Evolutionary conservation across 2,329 filamentous ascomycete genomes (phyloP).

Genomic region (Colletotrichum chrysophilum): DNA sequence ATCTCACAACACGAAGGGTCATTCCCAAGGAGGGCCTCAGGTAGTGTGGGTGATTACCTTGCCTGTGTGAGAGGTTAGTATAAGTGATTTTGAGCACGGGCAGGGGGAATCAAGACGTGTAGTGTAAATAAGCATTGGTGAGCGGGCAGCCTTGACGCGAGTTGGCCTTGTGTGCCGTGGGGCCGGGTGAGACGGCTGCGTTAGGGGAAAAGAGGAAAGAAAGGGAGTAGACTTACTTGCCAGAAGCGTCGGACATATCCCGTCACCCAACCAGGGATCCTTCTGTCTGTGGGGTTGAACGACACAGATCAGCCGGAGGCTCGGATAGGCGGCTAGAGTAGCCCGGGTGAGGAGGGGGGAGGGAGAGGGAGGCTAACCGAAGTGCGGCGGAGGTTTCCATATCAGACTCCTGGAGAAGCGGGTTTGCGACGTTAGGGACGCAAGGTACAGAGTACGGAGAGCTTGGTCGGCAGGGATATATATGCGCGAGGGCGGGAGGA

Average conservation of each 20-base stretch:
- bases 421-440: neutral
- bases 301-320: constrained; percentile 17
- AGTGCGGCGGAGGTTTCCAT: constrained; percentile 97
- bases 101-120: neutral
- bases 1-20: neutral
- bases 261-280: constrained; percentile 87
- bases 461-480: constrained; percentile 8
- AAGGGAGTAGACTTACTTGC: constrained; percentile 73
- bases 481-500: constrained; percentile 1
- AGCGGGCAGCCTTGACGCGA: neutral
- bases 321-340: constrained; percentile 4
- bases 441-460: neutral
- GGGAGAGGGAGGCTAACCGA: constrained; percentile 62
- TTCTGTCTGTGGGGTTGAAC: constrained; percentile 64
- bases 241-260: constrained; percentile 96
- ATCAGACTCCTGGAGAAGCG: constrained; percentile 74
- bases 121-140: constrained; percentile 17
- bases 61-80: constrained; percentile 31
- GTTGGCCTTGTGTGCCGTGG: neutral
- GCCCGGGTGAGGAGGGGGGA: neutral
- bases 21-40: neutral
- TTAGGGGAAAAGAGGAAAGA: neutral
- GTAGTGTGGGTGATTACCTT: constrained; percentile 30
- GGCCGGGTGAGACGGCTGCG: constrained; percentile 12
- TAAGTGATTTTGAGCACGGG: neutral